Base-by-base conservation (phyloP, 2,329 filamentous ascomycete species). In the Nemania bipapillata region DNA sequence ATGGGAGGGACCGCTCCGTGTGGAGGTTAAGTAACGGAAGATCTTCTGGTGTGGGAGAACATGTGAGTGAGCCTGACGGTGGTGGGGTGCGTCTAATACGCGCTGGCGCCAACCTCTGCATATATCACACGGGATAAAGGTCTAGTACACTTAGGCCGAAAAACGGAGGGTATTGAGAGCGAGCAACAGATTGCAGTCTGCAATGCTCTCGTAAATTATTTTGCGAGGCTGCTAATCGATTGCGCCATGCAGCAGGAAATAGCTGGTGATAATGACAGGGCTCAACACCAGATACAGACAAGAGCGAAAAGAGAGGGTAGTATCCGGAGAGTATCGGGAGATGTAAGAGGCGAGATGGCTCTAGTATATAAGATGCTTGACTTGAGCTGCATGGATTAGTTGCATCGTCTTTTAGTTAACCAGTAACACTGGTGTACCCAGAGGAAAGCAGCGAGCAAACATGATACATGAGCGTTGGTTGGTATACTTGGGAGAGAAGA, bases 351-450 rank as follows among this genome's bases (percentile, higher is more conserved):
- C 56, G 68, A 72, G 70, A 69, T 66, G 65, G 55, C 58, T 59
- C 59, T 63, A 55, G 73, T 76, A 76, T 76, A 77, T 75, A 77
- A 73, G 73, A 73, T 77, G 73, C 72, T 62, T 74, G 70, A 56
- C 70, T n/a, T 59, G 70, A 73, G 65, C 68, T 74, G 72, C 73
- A 72, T 73, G 66, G 60, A 68, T 73, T 70, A 59, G 69, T 68
- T 58, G 55, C 68, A 70, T 63, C 58, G 71, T 69, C 71, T 71
- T 72, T 58, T 67, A 73, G 70, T 66, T 72, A 67, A 69, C 68
- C 69, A 63, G 72, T 74, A 64, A 68, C 58, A 68, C 71, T 60
- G 67, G 74, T 70, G 73, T 75, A 74, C 71, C 69, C 69, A 73
- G 67, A 71, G 72, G 73, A 72, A 70, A 63, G 54, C 64, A 47